Evolutionary conservation across 2,329 filamentous ascomycete genomes (phyloP), one percentile per base, ranked within the genome.

Genomic region (Clonostachys solani): DNA sequence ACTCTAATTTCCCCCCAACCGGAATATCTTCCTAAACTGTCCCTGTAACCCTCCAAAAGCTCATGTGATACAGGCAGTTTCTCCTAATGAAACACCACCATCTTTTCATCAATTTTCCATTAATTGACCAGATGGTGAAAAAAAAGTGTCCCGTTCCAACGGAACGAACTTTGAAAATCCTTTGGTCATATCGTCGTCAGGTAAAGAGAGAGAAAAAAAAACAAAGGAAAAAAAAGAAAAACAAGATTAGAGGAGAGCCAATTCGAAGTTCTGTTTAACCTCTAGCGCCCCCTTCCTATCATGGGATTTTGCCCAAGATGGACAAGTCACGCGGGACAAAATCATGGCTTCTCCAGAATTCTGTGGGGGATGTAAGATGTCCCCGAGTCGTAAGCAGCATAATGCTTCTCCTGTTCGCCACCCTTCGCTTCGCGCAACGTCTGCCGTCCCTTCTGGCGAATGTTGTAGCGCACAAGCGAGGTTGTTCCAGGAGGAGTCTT

Each of bases 391-490:
- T 65, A 67, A 5, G 61, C 54, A 44, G 58, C 64, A 46, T 59
- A 61, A 29, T 29, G 23, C 35, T 52, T 61, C 45, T 64, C 61
- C 59, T 60, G 60, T 18, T 54, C 51, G 41, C 48, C 54, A 13
- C 54, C 47, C 46, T 47, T 49, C 42, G 46, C 47, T 44, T 56
- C 53, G 49, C 47, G 49, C 48, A 55, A 56, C 48, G 57, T 51
- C 54, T 55, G 60, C 52, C 64, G 61, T 60, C 56, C 64, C 58
- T 69, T 68, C 53, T 66, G 67, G 52, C 67, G 67, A 52, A 70
- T 65, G 53, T 73, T 71, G 59, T 71, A 77, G 47, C 69, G 70
- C 48, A 75, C 64, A 33, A 77, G 68, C 45, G 68, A 69, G 34
- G 60, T 63, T 45, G 65, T 65, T 42, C 68, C 69, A 6, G 66